These are phyloP conservation scores for Cokeromyces recurvatus DNA, from an alignment of 371 early-diverging fungal species.

Conservation along the genomic window DNA sequence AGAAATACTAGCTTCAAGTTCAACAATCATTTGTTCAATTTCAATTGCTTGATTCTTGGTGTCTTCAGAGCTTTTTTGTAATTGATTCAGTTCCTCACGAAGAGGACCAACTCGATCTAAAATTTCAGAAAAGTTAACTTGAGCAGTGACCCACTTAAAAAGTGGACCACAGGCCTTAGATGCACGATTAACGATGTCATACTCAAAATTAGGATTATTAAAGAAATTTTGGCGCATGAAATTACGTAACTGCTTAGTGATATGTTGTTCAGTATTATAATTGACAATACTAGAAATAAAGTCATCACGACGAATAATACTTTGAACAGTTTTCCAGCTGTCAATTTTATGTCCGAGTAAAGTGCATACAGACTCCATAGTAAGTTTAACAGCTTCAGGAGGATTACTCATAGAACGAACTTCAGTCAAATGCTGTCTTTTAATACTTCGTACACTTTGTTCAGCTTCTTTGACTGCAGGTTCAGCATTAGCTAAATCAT, in stretches of 20 bases:
- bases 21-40: constrained; percentile 77
- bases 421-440: constrained; percentile 97
- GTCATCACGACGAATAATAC: constrained; percentile 92
- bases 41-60: constrained; percentile 69
- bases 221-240: constrained; percentile 78
- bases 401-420: constrained; percentile 98
- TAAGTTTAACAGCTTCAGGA: constrained; percentile 93
- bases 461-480: constrained; percentile 97
- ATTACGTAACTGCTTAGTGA: constrained; percentile 72
- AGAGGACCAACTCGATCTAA: constrained; percentile 94
- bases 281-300: constrained; percentile 97
- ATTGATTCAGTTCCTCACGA: constrained; percentile 83
- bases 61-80: constrained; percentile 78
- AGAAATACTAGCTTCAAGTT: constrained; percentile 84
- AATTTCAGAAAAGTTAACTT: constrained; percentile 89
- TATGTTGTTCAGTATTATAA: constrained; percentile 81
- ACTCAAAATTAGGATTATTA: constrained; percentile 83
- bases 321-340: constrained; percentile 86
- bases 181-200: constrained; percentile 95
- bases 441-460: constrained; percentile 89
- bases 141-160: constrained; percentile 97
- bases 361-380: constrained; percentile 97
- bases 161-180: constrained; percentile 98
- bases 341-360: constrained; percentile 87
- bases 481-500: constrained; percentile 92